Evolutionary conservation across 805 yeast species (phyloP).

Genomic region (Blastobotrys attinorum): DNA sequence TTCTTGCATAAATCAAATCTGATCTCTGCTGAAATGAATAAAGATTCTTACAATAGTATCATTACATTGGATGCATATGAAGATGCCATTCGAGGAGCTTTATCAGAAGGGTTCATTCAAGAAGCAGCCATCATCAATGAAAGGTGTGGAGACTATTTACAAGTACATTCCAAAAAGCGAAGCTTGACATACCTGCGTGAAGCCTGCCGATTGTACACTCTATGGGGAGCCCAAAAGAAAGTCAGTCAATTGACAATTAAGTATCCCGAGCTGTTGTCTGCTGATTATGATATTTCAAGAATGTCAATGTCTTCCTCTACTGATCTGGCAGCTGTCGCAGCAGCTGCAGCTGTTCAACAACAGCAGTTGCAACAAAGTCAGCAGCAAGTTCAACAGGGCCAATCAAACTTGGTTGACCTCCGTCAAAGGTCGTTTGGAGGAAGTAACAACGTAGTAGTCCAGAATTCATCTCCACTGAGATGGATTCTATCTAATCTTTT

Average conservation of each 20-base stretch:
- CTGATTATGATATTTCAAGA: conserved; percentile 18
- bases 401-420: conserved; percentile 22
- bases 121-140: conserved; percentile 37
- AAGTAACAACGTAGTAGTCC: conserved; percentile 13
- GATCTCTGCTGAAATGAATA: conserved; percentile 30
- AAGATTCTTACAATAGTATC: conserved; percentile 27
- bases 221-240: conserved; percentile 22
- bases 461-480: conserved; percentile 22
- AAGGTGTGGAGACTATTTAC: conserved; percentile 31
- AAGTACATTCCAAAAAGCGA: conserved; percentile 32
- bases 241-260: conserved; percentile 19
- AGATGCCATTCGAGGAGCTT: conserved; percentile 36
- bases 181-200: conserved; percentile 31
- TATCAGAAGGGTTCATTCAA: conserved; percentile 25
- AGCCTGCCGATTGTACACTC: conserved; percentile 24
- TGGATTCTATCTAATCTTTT: conserved; percentile 26
- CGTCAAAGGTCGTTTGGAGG: conserved; percentile 10
- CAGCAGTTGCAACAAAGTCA: too few species aligned
- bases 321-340: conserved; percentile 20
- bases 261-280: conserved; percentile 28
- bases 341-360: conserved; percentile 12
- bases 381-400: not conserved
- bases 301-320: conserved; percentile 27
- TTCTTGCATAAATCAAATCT: conserved; percentile 34
- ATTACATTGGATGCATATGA: conserved; percentile 39